Base-by-base conservation (phyloP, 495 filamentous ascomycete species). In the Talaromyces liani region DNA sequence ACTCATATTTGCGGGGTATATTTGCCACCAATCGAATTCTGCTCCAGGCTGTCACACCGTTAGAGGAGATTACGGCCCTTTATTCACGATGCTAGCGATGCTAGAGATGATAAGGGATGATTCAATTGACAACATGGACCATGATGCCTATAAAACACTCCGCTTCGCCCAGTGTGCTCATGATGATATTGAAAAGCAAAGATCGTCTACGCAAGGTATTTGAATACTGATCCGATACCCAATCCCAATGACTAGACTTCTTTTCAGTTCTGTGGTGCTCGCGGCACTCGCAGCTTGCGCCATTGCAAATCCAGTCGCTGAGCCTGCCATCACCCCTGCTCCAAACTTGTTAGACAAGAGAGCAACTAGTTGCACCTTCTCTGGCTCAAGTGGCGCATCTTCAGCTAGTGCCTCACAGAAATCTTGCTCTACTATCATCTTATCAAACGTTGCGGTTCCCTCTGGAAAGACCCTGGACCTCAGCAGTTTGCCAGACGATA, bases 391-490 rank as follows among this genome's bases (percentile, higher is more conserved):
- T 41, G 71, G 70, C 64, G 73, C 77, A 45, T 64, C 74, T 25
- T 62, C 72, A 2, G 79, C 75, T 5, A 73, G 67, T 66, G 70
- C 68, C 18, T 73, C 70, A 12, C 78, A 80, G 69, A 68, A 68
- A 41, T 70, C 70, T 22, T 84, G 80, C 66, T 70, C 77, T 5
- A 75, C 73, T 45, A 81, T 84, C 45, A 65, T 73, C 10, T 71
- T 84, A 7, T 68, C 68, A 27, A 73, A 69, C 34, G 69, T 84
- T 55, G 70, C 69, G 34, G 81, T 84, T 25, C 81, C 81, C 4
- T 72, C 79, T 16, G 78, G 78, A 12, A 66, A 69, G 9, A 84
- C 81, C 1, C 72, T 84, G 6, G 78, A 84, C 65, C 65, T 84
- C 55, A 77, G 75, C 16, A 68, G 70, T 20, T 70, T 84, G 16